Percentiles rank a stretch among this genome's conserved stretches.
Evolutionary conservation across 495 filamentous ascomycete species (phyloP).

Genomic region (Aspergillus kassunensis): DNA sequence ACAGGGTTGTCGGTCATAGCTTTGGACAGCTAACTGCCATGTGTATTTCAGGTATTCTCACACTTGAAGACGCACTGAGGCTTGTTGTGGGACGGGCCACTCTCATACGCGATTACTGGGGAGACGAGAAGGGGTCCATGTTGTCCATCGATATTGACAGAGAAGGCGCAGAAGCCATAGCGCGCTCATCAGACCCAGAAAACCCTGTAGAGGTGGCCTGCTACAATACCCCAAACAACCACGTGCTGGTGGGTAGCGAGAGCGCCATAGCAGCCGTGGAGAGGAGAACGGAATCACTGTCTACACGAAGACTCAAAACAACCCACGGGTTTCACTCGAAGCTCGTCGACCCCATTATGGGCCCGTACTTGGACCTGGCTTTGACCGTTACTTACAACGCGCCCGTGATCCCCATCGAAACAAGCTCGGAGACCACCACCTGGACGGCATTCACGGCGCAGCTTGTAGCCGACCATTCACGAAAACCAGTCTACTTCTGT

Average conservation of each 20-base stretch:
- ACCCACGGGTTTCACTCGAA: conserved; percentile 50
- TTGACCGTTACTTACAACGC: conserved; percentile 24
- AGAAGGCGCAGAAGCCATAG: not conserved
- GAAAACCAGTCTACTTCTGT: conserved; percentile 47
- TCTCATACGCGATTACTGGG: conserved; percentile 1
- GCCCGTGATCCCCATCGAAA: conserved; percentile 29
- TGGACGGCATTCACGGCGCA: conserved; percentile 24
- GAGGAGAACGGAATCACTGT: not conserved
- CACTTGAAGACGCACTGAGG: not conserved
- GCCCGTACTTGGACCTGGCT: conserved; percentile 22
- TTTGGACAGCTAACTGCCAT: conserved; percentile 7
- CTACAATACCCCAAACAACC: conserved; percentile 32
- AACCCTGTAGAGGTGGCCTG: conserved; percentile 1
- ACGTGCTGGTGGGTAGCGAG: conserved; percentile 38
- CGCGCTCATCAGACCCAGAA: not conserved
- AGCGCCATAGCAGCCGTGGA: conserved; percentile 23
- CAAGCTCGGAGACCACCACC: conserved; percentile 17
- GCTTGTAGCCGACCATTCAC: conserved; percentile 36
- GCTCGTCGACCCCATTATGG: conserved; percentile 35
- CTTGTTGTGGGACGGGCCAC: not conserved
- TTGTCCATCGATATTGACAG: not conserved
- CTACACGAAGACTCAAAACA: conserved; percentile 33
- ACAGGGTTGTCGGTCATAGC: not conserved
- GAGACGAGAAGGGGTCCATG: conserved; percentile 4
- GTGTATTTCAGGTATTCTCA: not conserved